These are phyloP conservation scores for Beverwykella pulmonaria DNA, from an alignment of 495 filamentous ascomycete species.

Conservation along the genomic window DNA sequence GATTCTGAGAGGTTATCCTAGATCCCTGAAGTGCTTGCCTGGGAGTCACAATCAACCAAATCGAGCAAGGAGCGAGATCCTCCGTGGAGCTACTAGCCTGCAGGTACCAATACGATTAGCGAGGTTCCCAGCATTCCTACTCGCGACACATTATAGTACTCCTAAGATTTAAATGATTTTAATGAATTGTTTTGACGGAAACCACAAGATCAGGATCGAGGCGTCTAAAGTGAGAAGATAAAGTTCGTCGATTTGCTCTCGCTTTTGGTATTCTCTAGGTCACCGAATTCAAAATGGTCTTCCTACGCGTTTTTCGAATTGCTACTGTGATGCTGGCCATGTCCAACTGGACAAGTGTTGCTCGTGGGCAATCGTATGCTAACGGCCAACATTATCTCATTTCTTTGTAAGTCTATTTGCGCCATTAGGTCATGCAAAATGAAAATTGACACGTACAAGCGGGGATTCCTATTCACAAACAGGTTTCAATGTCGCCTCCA, in stretches of 20 bases:
- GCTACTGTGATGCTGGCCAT: not conserved
- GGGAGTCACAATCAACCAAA: too few species aligned
- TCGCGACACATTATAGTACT: not conserved
- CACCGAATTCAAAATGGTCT: not conserved
- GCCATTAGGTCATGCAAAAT: not conserved
- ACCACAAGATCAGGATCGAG: not conserved
- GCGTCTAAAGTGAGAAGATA: too few species aligned
- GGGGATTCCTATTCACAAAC: conserved; percentile 35
- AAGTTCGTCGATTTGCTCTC: not conserved
- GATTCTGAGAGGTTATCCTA: too few species aligned
- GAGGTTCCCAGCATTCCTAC: not conserved
- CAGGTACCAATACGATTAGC: not conserved
- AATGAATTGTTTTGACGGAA: not conserved
- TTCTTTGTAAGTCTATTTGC: conserved; percentile 2
- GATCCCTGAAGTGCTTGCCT: too few species aligned
- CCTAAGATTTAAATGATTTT: not conserved
- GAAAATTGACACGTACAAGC: not conserved
- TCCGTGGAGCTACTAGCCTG: conserved; percentile 3
- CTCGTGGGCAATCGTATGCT: not conserved
- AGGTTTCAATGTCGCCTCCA: conserved; percentile 28
- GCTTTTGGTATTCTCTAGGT: not conserved
- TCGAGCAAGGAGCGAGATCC: conserved; percentile 6
- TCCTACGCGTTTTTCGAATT: not conserved
- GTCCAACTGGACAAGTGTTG: not conserved
- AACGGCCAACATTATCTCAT: not conserved